Evolutionary conservation across 129 eudicot genomes (phyloP).

Genomic region (Smallanthus sonchifolius): DNA sequence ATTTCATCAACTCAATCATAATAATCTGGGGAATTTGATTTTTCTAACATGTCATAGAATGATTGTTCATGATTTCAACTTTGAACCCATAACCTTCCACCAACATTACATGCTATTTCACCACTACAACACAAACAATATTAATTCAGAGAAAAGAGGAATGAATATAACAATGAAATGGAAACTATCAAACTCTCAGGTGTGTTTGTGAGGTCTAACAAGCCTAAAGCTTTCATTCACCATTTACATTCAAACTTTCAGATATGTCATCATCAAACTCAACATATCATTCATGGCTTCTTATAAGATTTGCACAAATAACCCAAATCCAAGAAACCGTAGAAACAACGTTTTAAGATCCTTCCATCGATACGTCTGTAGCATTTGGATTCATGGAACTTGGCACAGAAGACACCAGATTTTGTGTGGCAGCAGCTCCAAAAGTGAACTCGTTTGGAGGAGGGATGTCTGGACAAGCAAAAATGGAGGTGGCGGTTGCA

Average conservation of each 20-base stretch:
- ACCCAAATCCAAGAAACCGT: conserved; percentile 32
- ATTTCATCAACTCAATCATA: too few relatives aligned
- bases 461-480: conserved; percentile 46
- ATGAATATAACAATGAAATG: conserved; percentile 11
- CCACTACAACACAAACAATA: not conserved
- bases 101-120: not conserved
- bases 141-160: not conserved
- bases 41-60: too few relatives aligned
- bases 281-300: conserved; percentile 26
- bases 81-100: too few relatives aligned
- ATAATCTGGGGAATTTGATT: too few relatives aligned
- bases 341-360: conserved; percentile 37
- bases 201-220: conserved; percentile 26
- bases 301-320: conserved; percentile 27
- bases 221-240: conserved; percentile 32
- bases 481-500: conserved; percentile 54
- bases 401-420: conserved; percentile 10
- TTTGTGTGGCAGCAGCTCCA: conserved; percentile 44
- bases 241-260: conserved; percentile 28
- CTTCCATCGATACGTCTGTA: conserved; percentile 60
- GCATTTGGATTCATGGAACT: conserved; percentile 35
- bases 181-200: conserved; percentile 9
- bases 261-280: not conserved
- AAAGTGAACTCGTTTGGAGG: conserved; percentile 76
- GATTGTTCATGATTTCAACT: too few relatives aligned